These are phyloP conservation scores for Spizellomyces sp. DNA, from an alignment of 192 early-diverging fungal species.

Conservation along the genomic window DNA sequence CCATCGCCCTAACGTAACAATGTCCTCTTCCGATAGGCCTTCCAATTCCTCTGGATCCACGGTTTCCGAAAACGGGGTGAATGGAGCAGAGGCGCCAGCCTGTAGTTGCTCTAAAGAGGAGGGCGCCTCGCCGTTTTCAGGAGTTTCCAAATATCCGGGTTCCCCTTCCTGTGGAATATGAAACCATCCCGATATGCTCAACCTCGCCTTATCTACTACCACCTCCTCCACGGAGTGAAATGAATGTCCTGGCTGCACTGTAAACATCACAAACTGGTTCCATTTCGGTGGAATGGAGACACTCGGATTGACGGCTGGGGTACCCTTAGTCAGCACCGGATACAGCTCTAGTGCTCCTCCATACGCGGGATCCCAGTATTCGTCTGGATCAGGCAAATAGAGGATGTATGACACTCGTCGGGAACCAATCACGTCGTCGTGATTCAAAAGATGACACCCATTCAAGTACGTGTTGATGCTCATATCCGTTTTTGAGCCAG, in stretches of 20 bases:
- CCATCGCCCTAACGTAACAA: constrained; percentile 48
- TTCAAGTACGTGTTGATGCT: constrained; percentile 70
- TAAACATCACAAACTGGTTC: constrained; percentile 81
- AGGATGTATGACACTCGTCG: constrained; percentile 77
- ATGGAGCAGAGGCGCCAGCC: constrained; percentile 17
- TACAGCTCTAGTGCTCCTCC: constrained; percentile 81
- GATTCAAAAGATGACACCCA: constrained; percentile 75
- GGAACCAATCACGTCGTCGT: constrained; percentile 83
- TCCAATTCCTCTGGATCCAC: constrained; percentile 10
- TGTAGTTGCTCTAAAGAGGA: constrained; percentile 62
- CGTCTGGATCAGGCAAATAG: constrained; percentile 73
- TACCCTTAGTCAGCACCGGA: constrained; percentile 59
- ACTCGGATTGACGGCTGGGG: constrained; percentile 65
- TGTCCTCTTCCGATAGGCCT: constrained; percentile 49
- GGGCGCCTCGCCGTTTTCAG: constrained; percentile 47
- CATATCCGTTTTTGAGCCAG: constrained; percentile 70
- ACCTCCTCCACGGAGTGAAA: constrained; percentile 85
- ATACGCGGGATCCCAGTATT: constrained; percentile 58
- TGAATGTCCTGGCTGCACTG: constrained; percentile 75
- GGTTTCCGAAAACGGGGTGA: constrained; percentile 23
- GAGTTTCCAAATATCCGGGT: constrained; percentile 55
- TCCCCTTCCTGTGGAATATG: constrained; percentile 75
- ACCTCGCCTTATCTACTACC: constrained; percentile 51
- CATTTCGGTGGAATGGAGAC: constrained; percentile 60
- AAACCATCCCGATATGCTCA: constrained; percentile 79